A percentile compares a stretch with the other conserved stretches of the same genome.
phyloP scores from a whole-genome alignment of 2,329 filamentous ascomycete species.

The Diaporthe nobilis region DNA sequence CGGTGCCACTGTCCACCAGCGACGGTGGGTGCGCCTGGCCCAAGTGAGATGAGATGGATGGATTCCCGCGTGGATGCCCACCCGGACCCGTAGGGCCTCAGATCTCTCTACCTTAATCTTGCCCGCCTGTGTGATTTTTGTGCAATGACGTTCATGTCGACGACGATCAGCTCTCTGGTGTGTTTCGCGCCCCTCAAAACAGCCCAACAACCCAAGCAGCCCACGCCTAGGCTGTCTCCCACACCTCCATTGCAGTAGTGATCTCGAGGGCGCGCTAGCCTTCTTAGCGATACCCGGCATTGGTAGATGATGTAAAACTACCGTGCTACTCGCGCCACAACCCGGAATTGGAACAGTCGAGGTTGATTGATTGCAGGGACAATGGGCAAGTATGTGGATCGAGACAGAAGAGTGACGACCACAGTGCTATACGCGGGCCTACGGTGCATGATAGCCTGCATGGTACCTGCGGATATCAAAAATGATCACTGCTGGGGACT shows the following conservation, averaged over 20 bases:
- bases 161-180: not conserved
- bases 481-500: slow-evolving; percentile 13
- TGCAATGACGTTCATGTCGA: slow-evolving; percentile 21
- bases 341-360: slow-evolving; percentile 26
- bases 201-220: slow-evolving; percentile 2
- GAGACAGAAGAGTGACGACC: not conserved
- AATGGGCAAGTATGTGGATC: slow-evolving; percentile 19
- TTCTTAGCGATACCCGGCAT: slow-evolving; percentile 26
- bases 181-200: slow-evolving; percentile 11
- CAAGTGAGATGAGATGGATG: slow-evolving; percentile 8
- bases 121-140: not conserved
- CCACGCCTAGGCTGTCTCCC: slow-evolving; percentile 12
- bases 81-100: not conserved
- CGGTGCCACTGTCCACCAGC: slow-evolving; percentile 3
- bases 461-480: slow-evolving; percentile 28
- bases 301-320: slow-evolving; percentile 26
- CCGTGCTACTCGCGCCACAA: slow-evolving; percentile 25
- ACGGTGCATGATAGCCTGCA: slow-evolving; percentile 13
- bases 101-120: slow-evolving; percentile 30
- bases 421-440: not conserved
- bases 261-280: slow-evolving; percentile 6
- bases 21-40: slow-evolving; percentile 11
- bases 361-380: slow-evolving; percentile 30
- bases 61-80: not conserved
- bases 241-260: not conserved